Evolutionary conservation across 768 basidiomycete genomes (phyloP).

Genomic region (Rickenella mellea): DNA sequence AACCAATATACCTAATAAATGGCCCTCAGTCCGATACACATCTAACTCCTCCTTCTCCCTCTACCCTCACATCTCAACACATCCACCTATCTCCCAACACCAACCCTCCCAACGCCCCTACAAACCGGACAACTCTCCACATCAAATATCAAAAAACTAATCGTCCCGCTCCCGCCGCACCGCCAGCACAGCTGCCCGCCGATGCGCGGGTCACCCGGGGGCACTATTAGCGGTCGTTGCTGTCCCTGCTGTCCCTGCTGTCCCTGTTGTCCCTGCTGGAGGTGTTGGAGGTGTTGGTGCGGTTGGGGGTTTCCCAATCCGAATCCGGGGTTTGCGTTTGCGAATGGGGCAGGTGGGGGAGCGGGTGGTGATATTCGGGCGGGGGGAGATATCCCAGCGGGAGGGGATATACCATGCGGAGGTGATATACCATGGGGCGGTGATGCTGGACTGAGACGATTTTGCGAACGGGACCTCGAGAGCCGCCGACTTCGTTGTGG

Average conservation of each 20-base stretch:
- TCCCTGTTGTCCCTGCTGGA: conserved; percentile 15
- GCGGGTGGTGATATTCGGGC: conserved; percentile 4
- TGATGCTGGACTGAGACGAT: too few relatives aligned
- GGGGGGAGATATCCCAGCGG: not conserved
- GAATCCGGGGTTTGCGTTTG: too few relatives aligned
- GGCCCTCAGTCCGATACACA: too few relatives aligned
- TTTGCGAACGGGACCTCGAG: too few relatives aligned
- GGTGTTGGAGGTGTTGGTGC: conserved; percentile 10
- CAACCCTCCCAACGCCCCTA: conserved; percentile 53
- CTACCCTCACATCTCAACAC: too few relatives aligned
- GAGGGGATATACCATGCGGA: too few relatives aligned
- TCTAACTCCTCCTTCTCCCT: too few relatives aligned
- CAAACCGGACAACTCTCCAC: conserved; percentile 45
- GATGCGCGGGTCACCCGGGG: conserved; percentile 59
- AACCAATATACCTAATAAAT: too few relatives aligned
- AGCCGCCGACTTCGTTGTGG: too few relatives aligned
- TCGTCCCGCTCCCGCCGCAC: conserved; percentile 50
- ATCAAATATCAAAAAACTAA: conserved; percentile 47
- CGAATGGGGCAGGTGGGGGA: conserved; percentile 7
- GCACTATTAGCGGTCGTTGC: conserved; percentile 37
- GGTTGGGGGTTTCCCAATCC: too few relatives aligned
- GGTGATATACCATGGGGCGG: not conserved
- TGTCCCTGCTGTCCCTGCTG: too few relatives aligned
- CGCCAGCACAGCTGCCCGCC: conserved; percentile 59
- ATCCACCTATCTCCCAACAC: too few relatives aligned